Evolutionary conservation across 2,329 filamentous ascomycete genomes (phyloP).

Genomic region (Emericellopsis cladophorae): DNA sequence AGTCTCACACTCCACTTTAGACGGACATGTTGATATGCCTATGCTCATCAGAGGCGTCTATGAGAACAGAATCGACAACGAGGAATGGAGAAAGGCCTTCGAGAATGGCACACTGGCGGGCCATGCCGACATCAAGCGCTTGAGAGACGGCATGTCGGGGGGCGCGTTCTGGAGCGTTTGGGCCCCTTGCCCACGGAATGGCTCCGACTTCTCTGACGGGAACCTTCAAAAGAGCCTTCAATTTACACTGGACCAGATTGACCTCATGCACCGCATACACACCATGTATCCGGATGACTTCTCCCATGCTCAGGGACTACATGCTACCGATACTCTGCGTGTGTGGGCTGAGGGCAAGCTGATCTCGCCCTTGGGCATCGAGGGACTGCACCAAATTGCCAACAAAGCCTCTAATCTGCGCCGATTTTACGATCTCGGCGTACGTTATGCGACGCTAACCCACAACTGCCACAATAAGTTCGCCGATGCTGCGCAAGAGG

Average conservation of each 20-base stretch:
- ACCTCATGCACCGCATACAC: slow-evolving; percentile 54
- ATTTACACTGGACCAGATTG: slow-evolving; percentile 62
- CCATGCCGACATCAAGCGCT: slow-evolving; percentile 71
- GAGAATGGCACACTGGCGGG: slow-evolving; percentile 51
- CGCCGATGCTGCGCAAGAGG: slow-evolving; percentile 67
- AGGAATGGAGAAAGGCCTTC: slow-evolving; percentile 64
- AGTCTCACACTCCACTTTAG: slow-evolving; percentile 26
- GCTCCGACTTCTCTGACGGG: slow-evolving; percentile 59
- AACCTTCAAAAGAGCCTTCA: slow-evolving; percentile 35
- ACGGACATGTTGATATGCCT: slow-evolving; percentile 83
- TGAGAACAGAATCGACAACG: slow-evolving; percentile 65
- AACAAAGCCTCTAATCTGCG: slow-evolving; percentile 70
- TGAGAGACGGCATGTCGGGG: slow-evolving; percentile 58
- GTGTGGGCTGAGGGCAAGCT: slow-evolving; percentile 51
- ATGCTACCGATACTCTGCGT: slow-evolving; percentile 46
- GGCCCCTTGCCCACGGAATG: slow-evolving; percentile 61
- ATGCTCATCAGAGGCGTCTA: slow-evolving; percentile 55
- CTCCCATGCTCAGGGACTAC: slow-evolving; percentile 51
- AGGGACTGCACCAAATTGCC: slow-evolving; percentile 88
- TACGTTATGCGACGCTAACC: slow-evolving; percentile 78
- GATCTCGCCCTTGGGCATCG: slow-evolving; percentile 68
- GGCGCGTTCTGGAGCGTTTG: slow-evolving; percentile 93
- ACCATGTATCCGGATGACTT: slow-evolving; percentile 55
- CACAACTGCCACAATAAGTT: slow-evolving; percentile 91
- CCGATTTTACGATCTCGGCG: slow-evolving; percentile 63